Conservation (phyloP, 345 rosid genomes). For the Adansonia digitata region DNA sequence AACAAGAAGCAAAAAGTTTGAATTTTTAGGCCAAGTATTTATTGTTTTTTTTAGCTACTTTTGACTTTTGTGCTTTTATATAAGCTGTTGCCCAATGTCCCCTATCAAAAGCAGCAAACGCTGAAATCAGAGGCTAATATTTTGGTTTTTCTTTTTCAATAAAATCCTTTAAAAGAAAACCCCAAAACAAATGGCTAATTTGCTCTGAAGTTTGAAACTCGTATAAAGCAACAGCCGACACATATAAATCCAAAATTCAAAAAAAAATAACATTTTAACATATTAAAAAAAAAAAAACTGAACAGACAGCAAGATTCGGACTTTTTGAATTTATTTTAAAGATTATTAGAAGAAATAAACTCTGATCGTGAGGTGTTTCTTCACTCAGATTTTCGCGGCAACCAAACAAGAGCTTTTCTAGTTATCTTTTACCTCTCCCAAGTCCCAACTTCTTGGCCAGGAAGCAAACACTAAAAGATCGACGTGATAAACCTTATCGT, state of each 20-base stretch:
- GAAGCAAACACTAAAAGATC: neutral
- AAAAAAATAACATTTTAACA: neutral
- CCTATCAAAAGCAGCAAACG: neutral
- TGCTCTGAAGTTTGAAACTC: neutral
- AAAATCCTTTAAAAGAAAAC: neutral
- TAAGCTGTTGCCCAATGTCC: neutral
- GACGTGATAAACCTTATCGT: neutral
- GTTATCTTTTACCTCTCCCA: neutral
- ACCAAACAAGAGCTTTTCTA: neutral
- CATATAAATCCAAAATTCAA: neutral
- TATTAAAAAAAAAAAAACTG: neutral
- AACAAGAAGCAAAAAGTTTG: neutral
- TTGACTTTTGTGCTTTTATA: slow-evolving; percentile 14
- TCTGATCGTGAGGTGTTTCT: neutral
- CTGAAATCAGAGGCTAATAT: neutral
- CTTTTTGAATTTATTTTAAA: neutral
- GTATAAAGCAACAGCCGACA: neutral
- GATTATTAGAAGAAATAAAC: neutral
- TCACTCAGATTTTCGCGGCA: neutral
- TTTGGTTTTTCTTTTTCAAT: neutral
- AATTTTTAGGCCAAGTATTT: neutral
- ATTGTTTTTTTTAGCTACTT: slow-evolving; percentile 5
- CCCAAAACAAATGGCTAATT: neutral
- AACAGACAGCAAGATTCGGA: neutral
- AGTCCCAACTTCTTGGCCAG: neutral